A percentile compares a stretch with the other conserved stretches of the same genome.
Evolutionary conservation across 192 early-diverging fungal genomes (phyloP).

Genomic region (Gaertneriomyces semiglobifer): DNA sequence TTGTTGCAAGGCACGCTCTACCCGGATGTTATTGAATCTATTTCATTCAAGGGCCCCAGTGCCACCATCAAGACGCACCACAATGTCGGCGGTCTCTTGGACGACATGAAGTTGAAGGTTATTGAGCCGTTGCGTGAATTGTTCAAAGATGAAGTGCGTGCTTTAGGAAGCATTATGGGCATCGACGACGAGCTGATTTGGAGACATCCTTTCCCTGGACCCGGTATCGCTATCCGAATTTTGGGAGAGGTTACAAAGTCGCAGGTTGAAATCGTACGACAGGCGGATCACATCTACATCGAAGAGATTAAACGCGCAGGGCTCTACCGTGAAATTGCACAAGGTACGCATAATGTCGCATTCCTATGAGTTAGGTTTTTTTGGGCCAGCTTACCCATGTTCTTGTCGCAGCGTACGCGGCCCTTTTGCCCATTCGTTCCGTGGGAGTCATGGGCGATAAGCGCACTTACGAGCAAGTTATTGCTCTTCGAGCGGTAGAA

Average conservation of each 20-base stretch:
- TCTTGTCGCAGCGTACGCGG: slow-evolving; percentile 76
- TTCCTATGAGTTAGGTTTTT: background rate
- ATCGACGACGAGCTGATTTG: slow-evolving; percentile 94
- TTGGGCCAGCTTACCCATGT: slow-evolving; percentile 5
- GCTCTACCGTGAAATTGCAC: slow-evolving; percentile 93
- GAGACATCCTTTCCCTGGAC: slow-evolving; percentile 99
- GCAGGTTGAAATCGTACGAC: slow-evolving; percentile 92
- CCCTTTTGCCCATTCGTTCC: slow-evolving; percentile 87
- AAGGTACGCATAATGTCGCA: slow-evolving; percentile 46
- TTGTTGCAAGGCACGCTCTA: slow-evolving; percentile 97
- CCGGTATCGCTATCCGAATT: slow-evolving; percentile 97
- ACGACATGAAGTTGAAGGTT: slow-evolving; percentile 96
- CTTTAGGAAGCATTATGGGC: slow-evolving; percentile 83
- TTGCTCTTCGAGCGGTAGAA: slow-evolving; percentile 94
- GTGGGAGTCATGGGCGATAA: slow-evolving; percentile 99
- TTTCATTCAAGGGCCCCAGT: slow-evolving; percentile 98
- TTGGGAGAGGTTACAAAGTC: slow-evolving; percentile 90
- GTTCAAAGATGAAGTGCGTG: slow-evolving; percentile 98
- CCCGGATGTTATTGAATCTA: slow-evolving; percentile 98
- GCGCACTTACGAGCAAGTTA: slow-evolving; percentile 98
- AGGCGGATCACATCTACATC: slow-evolving; percentile 97
- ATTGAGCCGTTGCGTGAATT: slow-evolving; percentile 98
- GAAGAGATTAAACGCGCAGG: slow-evolving; percentile 98
- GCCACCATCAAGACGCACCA: slow-evolving; percentile 99
- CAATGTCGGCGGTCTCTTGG: slow-evolving; percentile 95